These are phyloP conservation scores for Epichloe gansuensis DNA, from an alignment of 2,329 filamentous ascomycete species.

Conservation along the genomic window DNA sequence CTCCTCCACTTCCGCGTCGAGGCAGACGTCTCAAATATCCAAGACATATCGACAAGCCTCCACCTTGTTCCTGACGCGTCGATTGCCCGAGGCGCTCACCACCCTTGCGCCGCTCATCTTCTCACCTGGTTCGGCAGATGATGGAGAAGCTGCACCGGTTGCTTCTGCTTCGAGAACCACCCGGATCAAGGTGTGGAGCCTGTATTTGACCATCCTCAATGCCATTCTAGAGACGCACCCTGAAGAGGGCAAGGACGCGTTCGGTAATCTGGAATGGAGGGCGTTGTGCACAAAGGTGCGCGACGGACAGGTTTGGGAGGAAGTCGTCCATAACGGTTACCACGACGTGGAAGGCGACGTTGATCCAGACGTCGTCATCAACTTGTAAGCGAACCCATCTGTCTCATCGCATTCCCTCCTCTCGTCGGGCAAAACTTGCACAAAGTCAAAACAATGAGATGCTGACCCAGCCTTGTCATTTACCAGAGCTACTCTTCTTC, in stretches of 20 bases:
- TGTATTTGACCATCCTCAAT: conserved; percentile 90
- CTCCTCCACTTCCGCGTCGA: conserved; percentile 46
- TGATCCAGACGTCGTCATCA: conserved; percentile 88
- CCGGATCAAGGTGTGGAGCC: conserved; percentile 90
- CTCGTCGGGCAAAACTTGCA: not conserved
- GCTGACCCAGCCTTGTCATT: not conserved
- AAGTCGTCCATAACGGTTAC: conserved; percentile 79
- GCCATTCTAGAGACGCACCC: conserved; percentile 78
- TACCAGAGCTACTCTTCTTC: conserved; percentile 68
- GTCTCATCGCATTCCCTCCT: not conserved
- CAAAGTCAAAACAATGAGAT: not conserved
- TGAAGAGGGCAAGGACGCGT: conserved; percentile 79
- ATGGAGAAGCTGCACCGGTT: conserved; percentile 56
- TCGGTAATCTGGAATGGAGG: conserved; percentile 80
- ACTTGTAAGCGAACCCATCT: conserved; percentile 46
- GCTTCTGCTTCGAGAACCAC: conserved; percentile 70
- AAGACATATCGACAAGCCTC: conserved; percentile 91
- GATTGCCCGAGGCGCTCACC: conserved; percentile 77
- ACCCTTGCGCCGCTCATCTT: conserved; percentile 75
- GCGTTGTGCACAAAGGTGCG: conserved; percentile 70
- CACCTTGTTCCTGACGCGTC: conserved; percentile 87
- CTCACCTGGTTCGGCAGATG: conserved; percentile 35
- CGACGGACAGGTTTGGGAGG: conserved; percentile 88
- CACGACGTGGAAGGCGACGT: conserved; percentile 80
- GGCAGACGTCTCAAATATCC: conserved; percentile 63